phyloP scores from a whole-genome alignment of 106 monocot species.

The Posidonia australis region DNA sequence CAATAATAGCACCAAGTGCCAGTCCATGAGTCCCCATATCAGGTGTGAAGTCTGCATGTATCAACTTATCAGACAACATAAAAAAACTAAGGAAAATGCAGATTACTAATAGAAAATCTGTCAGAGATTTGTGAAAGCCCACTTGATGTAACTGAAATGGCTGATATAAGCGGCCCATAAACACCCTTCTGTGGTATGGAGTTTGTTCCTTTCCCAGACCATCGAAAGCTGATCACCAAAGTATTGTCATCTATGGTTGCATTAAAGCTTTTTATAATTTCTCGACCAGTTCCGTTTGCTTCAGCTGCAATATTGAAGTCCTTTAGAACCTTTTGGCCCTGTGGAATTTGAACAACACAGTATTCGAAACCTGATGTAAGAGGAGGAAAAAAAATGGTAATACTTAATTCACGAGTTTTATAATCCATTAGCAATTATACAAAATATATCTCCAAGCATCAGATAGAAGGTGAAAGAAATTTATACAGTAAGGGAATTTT shows the following conservation, averaged over 20 bases:
- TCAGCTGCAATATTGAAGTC: slow-evolving; percentile 46
- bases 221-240: slow-evolving; percentile 40
- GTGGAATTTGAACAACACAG: neutral
- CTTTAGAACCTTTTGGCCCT: slow-evolving; percentile 36
- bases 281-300: slow-evolving; percentile 40
- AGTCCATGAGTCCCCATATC: neutral
- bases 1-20: slow-evolving; percentile 8
- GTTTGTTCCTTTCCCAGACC: too few relatives aligned
- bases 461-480: too few relatives aligned
- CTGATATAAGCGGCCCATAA: slow-evolving; percentile 51
- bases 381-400: too few relatives aligned
- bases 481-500: too few relatives aligned
- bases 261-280: slow-evolving; percentile 25
- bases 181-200: slow-evolving; percentile 38
- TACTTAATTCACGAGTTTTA: too few relatives aligned
- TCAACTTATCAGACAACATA: too few relatives aligned
- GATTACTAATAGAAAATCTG: too few relatives aligned
- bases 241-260: slow-evolving; percentile 16
- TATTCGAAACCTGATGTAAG: too few relatives aligned
- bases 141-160: slow-evolving; percentile 45
- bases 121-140: neutral
- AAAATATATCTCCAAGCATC: too few relatives aligned
- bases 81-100: too few relatives aligned
- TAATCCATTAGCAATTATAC: too few relatives aligned
- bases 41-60: neutral